phyloP scores from a whole-genome alignment of 2,329 filamentous ascomycete species.

The Cadophora sp. region DNA sequence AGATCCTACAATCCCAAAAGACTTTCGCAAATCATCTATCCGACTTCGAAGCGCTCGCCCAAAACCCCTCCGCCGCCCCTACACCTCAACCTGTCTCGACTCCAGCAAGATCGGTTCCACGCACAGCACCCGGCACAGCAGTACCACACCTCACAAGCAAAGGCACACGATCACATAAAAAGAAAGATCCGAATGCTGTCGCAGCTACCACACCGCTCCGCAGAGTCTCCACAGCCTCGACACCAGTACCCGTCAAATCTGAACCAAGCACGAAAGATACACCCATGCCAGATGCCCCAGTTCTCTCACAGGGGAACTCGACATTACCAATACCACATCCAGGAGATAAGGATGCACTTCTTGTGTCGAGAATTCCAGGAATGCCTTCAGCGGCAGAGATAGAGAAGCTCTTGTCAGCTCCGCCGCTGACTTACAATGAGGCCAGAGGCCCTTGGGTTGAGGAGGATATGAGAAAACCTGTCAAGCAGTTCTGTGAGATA shows the following conservation, averaged over 20 bases:
- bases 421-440: conserved; percentile 72
- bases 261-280: conserved; percentile 42
- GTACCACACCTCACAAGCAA: conserved; percentile 35
- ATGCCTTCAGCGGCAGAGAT: conserved; percentile 67
- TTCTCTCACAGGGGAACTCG: conserved; percentile 22
- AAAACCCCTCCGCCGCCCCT: conserved; percentile 46
- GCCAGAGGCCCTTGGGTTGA: conserved; percentile 57
- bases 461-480: conserved; percentile 57
- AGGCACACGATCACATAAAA: conserved; percentile 41
- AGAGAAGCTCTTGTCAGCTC: conserved; percentile 65
- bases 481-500: conserved; percentile 75
- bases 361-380: conserved; percentile 63
- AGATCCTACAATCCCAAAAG: conserved; percentile 81
- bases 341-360: conserved; percentile 62
- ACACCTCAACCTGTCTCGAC: conserved; percentile 38
- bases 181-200: conserved; percentile 36
- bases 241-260: conserved; percentile 32
- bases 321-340: conserved; percentile 47
- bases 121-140: conserved; percentile 37
- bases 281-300: conserved; percentile 49
- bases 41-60: conserved; percentile 71
- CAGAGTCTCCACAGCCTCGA: conserved; percentile 27
- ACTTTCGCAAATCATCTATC: conserved; percentile 84
- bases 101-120: conserved; percentile 21
- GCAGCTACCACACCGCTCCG: conserved; percentile 31